These are phyloP conservation scores for Neonectria sp. DNA, from an alignment of 2,329 filamentous ascomycete species.

Conservation along the genomic window DNA sequence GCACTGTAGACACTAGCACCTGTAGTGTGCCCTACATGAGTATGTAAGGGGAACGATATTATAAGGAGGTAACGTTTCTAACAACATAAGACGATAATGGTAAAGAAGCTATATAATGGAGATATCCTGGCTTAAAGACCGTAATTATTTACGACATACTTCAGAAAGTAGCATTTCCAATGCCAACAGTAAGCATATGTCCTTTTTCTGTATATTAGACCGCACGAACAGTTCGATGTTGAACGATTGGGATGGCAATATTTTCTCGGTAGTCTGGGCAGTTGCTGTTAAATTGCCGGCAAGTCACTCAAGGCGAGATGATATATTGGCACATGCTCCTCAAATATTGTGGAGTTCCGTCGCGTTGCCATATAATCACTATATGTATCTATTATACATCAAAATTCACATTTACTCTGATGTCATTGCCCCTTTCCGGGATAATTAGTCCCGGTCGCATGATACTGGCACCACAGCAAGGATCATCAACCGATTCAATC, in stretches of 20 bases:
- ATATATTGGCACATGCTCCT: background rate
- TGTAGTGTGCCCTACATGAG: too few species aligned
- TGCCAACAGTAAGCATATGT: too few species aligned
- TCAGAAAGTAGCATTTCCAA: too few species aligned
- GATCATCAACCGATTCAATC: conserved; percentile 19
- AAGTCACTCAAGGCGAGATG: background rate
- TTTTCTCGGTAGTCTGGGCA: background rate
- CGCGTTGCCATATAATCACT: too few species aligned
- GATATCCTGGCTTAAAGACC: too few species aligned
- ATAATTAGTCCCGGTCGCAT: conserved; percentile 9
- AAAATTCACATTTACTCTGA: background rate
- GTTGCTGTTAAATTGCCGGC: background rate
- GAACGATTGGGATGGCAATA: background rate
- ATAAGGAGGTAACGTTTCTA: too few species aligned
- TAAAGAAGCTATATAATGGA: too few species aligned
- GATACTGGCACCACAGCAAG: conserved; percentile 24
- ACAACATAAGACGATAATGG: too few species aligned
- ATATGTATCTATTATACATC: background rate
- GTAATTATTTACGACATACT: too few species aligned
- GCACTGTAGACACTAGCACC: too few species aligned
- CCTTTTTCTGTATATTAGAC: too few species aligned
- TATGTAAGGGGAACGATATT: too few species aligned
- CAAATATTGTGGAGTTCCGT: background rate
- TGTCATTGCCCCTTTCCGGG: background rate
- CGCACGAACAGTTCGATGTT: background rate